Conservation (phyloP, 225 moss, liverwort and hornwort genomes). For the Antitrichia curtipendula region DNA sequence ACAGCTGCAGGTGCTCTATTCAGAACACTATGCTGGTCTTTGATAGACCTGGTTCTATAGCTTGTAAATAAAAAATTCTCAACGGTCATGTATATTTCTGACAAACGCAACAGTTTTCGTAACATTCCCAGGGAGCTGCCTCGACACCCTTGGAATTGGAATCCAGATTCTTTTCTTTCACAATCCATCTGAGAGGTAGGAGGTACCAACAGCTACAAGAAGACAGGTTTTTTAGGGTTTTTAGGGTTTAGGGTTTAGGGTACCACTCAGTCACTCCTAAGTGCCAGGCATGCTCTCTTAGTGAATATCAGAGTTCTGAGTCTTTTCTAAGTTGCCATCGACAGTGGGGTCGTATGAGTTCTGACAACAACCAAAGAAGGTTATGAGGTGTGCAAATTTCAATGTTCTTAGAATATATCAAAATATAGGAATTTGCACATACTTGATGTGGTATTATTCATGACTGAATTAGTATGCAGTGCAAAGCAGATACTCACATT, state of each 20-base stretch:
- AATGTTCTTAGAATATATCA: neutral
- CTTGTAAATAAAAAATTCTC: neutral
- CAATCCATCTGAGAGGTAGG: neutral
- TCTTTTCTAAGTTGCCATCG: neutral
- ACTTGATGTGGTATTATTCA: neutral
- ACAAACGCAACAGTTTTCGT: neutral
- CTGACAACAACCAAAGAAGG: neutral
- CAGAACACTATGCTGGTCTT: slow-evolving; percentile 21
- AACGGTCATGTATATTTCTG: neutral
- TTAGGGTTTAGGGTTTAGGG: no score
- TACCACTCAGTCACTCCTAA: no score
- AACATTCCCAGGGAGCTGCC: neutral
- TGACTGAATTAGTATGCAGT: neutral
- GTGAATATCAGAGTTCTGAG: neutral
- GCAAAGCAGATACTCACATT: neutral
- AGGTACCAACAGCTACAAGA: neutral
- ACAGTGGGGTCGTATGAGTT: no score
- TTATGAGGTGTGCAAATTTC: neutral
- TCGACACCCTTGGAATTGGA: no score
- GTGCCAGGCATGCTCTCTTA: neutral
- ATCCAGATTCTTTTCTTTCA: neutral
- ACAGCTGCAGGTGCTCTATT: slow-evolving; percentile 39
- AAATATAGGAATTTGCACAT: neutral
- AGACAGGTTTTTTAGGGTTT: no score
- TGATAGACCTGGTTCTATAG: slow-evolving; percentile 33